Percentiles rank a stretch among this genome's conserved stretches.
Evolutionary conservation across 805 yeast species (phyloP).

Genomic region (Suhomyces sp.): DNA sequence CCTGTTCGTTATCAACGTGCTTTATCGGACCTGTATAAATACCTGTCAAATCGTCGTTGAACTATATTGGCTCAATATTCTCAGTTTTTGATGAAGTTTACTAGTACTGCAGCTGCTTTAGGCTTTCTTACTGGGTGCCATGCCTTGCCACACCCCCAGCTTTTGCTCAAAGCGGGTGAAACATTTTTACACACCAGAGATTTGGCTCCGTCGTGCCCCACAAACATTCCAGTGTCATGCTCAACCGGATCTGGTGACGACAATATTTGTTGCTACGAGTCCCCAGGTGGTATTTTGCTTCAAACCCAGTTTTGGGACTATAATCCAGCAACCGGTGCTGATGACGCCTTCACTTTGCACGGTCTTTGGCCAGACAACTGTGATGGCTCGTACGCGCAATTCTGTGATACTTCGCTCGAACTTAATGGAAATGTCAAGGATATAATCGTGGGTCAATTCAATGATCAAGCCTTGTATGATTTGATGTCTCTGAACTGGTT

Average conservation of each 20-base stretch:
- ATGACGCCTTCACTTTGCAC: conserved; percentile 71
- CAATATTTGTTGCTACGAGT: conserved; percentile 73
- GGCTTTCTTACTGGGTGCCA: neutral
- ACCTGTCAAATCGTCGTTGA: neutral
- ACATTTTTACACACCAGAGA: neutral
- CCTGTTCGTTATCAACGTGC: conserved; percentile 4
- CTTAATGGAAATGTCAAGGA: conserved; percentile 31
- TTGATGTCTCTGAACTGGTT: conserved; percentile 70
- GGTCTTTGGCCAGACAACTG: conserved; percentile 91
- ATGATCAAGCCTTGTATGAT: conserved; percentile 51
- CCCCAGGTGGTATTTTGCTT: conserved; percentile 78
- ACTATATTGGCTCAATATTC: neutral
- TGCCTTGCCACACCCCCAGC: conserved; percentile 2
- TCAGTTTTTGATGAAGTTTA: neutral
- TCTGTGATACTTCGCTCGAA: conserved; percentile 55
- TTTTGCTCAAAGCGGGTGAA: neutral
- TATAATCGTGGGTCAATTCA: conserved; percentile 31
- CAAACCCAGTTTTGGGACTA: conserved; percentile 95
- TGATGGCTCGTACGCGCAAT: conserved; percentile 76
- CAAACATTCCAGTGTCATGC: conserved; percentile 60
- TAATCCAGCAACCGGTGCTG: conserved; percentile 66
- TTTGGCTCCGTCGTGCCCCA: conserved; percentile 46
- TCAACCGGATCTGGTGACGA: conserved; percentile 39
- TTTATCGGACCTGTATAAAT: neutral
- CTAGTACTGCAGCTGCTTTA: neutral